These are phyloP conservation scores for Elsinoe fawcettii DNA, from an alignment of 2,329 filamentous ascomycete genomes.

Conservation along the genomic window DNA sequence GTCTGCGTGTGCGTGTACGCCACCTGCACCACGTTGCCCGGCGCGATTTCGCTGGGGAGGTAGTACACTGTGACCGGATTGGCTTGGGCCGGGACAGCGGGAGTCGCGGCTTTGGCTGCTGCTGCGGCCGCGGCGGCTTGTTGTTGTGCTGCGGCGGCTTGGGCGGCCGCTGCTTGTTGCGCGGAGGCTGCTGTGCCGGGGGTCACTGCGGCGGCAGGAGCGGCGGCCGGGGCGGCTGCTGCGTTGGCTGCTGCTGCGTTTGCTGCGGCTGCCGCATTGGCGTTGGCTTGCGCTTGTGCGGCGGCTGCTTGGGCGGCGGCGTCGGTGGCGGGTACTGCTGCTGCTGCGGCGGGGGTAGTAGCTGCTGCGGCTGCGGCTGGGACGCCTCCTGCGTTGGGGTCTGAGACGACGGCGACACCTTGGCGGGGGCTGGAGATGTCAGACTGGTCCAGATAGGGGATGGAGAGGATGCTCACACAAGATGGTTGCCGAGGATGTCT, in stretches of 20 bases:
- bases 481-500: not conserved
- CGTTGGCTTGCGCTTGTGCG: not conserved
- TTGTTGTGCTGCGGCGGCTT: not conserved
- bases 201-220: not conserved
- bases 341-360: not conserved
- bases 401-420: slow-evolving; percentile 15
- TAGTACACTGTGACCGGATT: slow-evolving; percentile 3
- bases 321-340: not conserved
- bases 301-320: slow-evolving; percentile 1
- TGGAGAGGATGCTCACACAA: not conserved
- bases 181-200: not conserved
- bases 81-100: not conserved
- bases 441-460: not conserved
- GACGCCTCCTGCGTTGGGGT: slow-evolving; percentile 13
- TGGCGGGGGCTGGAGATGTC: not conserved
- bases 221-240: not conserved
- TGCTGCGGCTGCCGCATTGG: slow-evolving; percentile 11
- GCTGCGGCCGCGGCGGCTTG: not conserved
- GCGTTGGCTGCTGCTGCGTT: not conserved
- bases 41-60: not conserved
- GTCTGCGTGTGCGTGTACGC: not conserved
- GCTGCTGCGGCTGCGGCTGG: not conserved
- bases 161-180: not conserved
- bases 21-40: slow-evolving; percentile 5
- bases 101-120: not conserved